A percentile compares a stretch with the other conserved stretches of the same genome.
Evolutionary conservation across 345 rosid species (phyloP).

Genomic region (rapeseed (Brassica napus)): Da-Ae NC_063435.1:24972501-24973000

Average conservation of each 20-base stretch:
- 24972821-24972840: slow-evolving; percentile 52
- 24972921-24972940: slow-evolving; percentile 71
- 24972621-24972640: slow-evolving; percentile 63
- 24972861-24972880: slow-evolving; percentile 57
- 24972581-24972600: slow-evolving; percentile 72
- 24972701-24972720: slow-evolving; percentile 50
- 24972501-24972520: slow-evolving; percentile 51
- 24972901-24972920: slow-evolving; percentile 78
- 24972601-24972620: slow-evolving; percentile 60
- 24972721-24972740: slow-evolving; percentile 32
- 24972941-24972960: slow-evolving; percentile 77
- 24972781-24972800: neutral
- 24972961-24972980: slow-evolving; percentile 61
- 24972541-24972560: neutral
- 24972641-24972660: slow-evolving; percentile 77
- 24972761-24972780: slow-evolving; percentile 38
- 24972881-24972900: slow-evolving; percentile 46
- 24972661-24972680: slow-evolving; percentile 94
- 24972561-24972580: neutral
- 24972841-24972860: slow-evolving; percentile 71
- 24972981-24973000: slow-evolving; percentile 23
- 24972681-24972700: slow-evolving; percentile 82
- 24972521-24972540: neutral
- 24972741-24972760: slow-evolving; percentile 42
- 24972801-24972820: slow-evolving; percentile 8